A percentile compares a stretch with the other conserved stretches of the same genome.
Evolutionary conservation across 306 rosid species (phyloP).

Genomic region (Fragaria nilgerrensis): DNA sequence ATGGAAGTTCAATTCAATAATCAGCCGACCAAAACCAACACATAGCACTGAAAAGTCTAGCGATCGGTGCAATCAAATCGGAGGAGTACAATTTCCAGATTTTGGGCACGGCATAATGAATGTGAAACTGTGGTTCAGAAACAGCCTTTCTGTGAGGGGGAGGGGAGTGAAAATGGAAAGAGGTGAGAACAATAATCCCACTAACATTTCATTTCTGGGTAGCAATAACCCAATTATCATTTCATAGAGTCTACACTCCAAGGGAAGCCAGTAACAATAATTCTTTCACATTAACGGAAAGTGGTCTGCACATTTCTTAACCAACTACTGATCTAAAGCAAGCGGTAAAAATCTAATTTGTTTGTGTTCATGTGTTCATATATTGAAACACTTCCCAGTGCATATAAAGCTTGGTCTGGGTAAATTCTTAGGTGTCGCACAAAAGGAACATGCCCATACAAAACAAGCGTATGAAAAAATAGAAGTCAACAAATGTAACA

Average conservation of each 20-base stretch:
- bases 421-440: background rate
- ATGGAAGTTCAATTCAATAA: no score
- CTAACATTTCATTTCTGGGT: slow-evolving; percentile 28
- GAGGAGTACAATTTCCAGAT: no score
- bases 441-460: background rate
- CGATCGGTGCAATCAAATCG: no score
- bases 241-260: slow-evolving; percentile 56
- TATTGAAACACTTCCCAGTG: background rate
- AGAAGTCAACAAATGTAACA: background rate
- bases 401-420: background rate
- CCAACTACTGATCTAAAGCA: background rate
- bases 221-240: slow-evolving; percentile 44
- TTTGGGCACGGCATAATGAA: no score
- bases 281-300: slow-evolving; percentile 24
- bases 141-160: no score
- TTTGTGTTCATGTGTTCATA: no score
- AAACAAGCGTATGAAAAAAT: background rate
- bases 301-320: slow-evolving; percentile 5
- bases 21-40: no score
- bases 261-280: slow-evolving; percentile 27
- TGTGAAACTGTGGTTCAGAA: no score
- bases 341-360: background rate
- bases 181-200: background rate
- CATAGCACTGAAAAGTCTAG: no score
- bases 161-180: no score